These are phyloP conservation scores for Porogramme epimiltina DNA, from an alignment of 1,284 basidiomycete genomes.

Conservation along the genomic window DNA sequence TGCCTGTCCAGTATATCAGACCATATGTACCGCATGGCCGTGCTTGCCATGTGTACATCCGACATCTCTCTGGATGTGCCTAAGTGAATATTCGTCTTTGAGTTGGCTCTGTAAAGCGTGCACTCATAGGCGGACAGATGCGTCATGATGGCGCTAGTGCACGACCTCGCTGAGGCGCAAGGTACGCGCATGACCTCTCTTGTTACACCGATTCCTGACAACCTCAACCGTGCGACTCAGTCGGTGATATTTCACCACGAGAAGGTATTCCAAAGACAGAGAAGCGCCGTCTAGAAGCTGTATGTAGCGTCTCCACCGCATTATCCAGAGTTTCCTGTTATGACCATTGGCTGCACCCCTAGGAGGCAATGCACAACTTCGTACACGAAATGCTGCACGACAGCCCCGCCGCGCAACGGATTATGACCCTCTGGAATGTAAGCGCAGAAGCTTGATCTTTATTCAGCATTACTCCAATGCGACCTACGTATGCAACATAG, in stretches of 20 bases:
- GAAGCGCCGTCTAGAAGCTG: constrained; percentile 78
- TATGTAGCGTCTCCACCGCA: constrained; percentile 30
- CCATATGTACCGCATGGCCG: constrained; percentile 97
- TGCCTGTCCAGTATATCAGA: constrained; percentile 80
- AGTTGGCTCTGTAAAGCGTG: background rate
- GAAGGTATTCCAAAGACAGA: constrained; percentile 85
- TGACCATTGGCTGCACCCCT: constrained; percentile 2
- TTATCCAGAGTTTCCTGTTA: background rate
- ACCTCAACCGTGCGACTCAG: constrained; percentile 38
- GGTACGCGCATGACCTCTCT: constrained; percentile 50
- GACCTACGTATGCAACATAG: constrained; percentile 36
- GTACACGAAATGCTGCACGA: constrained; percentile 88
- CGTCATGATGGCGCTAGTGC: constrained; percentile 88
- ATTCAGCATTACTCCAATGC: no score
- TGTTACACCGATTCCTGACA: no score
- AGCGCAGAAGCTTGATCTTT: constrained; percentile 22
- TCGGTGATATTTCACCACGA: constrained; percentile 92
- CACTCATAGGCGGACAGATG: constrained; percentile 52
- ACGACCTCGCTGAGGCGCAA: constrained; percentile 96
- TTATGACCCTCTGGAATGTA: constrained; percentile 82
- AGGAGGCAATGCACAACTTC: constrained; percentile 93
- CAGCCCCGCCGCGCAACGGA: constrained; percentile 76
- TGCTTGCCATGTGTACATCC: constrained; percentile 84
- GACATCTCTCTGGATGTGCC: constrained; percentile 74
- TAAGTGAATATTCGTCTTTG: constrained; percentile 56